Base-by-base conservation (phyloP, 805 yeast genomes). In the Candida golubevii region DNA sequence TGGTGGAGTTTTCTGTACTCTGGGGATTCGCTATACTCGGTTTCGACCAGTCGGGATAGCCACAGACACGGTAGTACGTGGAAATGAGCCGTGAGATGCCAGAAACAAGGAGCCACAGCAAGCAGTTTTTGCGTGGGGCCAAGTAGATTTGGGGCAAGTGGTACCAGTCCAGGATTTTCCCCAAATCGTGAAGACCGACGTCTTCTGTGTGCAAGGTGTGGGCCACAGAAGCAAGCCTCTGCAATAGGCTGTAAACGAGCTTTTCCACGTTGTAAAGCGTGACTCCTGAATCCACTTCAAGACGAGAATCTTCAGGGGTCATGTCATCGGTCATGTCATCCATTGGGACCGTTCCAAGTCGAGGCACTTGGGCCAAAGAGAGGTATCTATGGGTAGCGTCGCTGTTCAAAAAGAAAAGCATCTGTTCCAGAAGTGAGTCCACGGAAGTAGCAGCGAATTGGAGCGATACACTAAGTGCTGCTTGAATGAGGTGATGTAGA, bases 341-440 rank as follows among this genome's bases (percentile, higher is more conserved):
- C 14, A 39, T 30, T 8, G 28, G 54, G 31, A 54, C 63, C 4
- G 65, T 69, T 8, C 38, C 35, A 4, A 62, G 45, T 30, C 47
- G 56, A 1, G 71, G 69, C 0, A 65, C 43, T 3, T 48, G 36
- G 1, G 42, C 45, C 11, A 65, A 39, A 33, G 56, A 49, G 3
- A 79, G 52, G 43, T 69, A 69, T 7, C 70, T 69, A 15, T 75
- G 62, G 1, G 59, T 48, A 7, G 61, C 56, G 1, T 72, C 60
- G n/a, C 79, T 42, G 38, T 79, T 69, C 8, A 73, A 54, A 48
- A 82, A 78, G 8, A 39, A 10, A 34, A 48, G 39, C 18, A 50
- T 38, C 52, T 80, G 81, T 11, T 63, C 62, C 38, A 65, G 70
- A 3, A 79, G 48, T 0, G 65, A 55, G 1, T 67, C 74, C 52